Evolutionary conservation across 257 asterid genomes (phyloP).

Genomic region (Salvia splendens): DNA sequence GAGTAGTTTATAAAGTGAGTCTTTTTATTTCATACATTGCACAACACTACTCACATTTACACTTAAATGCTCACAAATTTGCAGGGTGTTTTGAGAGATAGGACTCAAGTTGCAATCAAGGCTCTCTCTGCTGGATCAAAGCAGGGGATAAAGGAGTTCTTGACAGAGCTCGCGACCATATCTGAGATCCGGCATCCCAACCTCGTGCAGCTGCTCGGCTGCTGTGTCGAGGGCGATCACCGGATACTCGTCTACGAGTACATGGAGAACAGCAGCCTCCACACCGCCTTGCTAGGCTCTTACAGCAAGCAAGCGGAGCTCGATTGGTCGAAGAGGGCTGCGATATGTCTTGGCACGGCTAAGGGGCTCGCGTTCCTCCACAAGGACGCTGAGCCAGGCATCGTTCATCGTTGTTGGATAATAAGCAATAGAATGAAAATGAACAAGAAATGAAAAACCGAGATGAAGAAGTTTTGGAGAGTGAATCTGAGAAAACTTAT

Average conservation of each 20-base stretch:
- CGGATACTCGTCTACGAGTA: conserved; percentile 75
- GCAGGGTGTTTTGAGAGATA: conserved; percentile 82
- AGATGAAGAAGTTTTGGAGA: no score
- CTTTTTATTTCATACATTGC: not conserved
- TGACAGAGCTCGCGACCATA: conserved; percentile 70
- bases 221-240: conserved; percentile 64
- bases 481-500: no score
- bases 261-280: conserved; percentile 82
- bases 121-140: conserved; percentile 74
- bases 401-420: conserved; percentile 52
- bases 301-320: conserved; percentile 42
- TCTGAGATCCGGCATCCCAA: conserved; percentile 64
- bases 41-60: not conserved
- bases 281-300: conserved; percentile 65
- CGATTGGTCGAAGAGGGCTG: conserved; percentile 75
- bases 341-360: conserved; percentile 74
- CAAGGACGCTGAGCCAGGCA: conserved; percentile 65
- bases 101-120: conserved; percentile 74
- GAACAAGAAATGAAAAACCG: no score
- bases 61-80: not conserved
- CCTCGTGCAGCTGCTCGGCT: conserved; percentile 75
- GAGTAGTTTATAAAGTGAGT: conserved; percentile 68
- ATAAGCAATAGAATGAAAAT: no score
- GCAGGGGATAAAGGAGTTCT: conserved; percentile 76
- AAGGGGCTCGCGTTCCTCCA: conserved; percentile 83